These are phyloP conservation scores for Ustilago crameri DNA, from an alignment of 1,284 basidiomycete genomes.

Conservation along the genomic window DNA sequence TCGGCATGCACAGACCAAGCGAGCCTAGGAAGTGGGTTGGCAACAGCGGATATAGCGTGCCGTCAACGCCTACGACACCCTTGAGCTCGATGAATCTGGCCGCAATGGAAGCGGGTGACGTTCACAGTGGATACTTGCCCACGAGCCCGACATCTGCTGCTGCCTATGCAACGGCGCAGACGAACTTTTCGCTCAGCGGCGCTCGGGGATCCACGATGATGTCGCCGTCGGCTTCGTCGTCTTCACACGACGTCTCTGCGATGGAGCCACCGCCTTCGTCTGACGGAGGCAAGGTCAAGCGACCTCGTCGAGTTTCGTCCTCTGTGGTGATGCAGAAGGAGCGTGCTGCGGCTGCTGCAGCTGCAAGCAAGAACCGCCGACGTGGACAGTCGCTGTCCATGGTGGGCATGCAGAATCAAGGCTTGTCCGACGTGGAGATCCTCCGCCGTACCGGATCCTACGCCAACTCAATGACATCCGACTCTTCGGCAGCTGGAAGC, in stretches of 20 bases:
- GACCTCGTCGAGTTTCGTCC: constrained; percentile 60
- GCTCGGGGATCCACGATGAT: constrained; percentile 25
- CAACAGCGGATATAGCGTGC: constrained; percentile 41
- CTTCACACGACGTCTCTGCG: constrained; percentile 31
- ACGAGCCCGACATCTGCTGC: constrained; percentile 42
- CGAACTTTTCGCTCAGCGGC: constrained; percentile 41
- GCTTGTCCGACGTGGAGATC: constrained; percentile 35
- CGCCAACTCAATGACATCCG: constrained; percentile 45
- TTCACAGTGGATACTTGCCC: constrained; percentile 14
- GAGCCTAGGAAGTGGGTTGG: constrained; percentile 54
- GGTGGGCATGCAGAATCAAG: constrained; percentile 54
- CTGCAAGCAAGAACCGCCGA: constrained; percentile 50
- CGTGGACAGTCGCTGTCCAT: constrained; percentile 59
- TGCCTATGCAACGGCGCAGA: constrained; percentile 61
- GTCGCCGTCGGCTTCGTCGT: constrained; percentile 35
- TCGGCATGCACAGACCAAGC: constrained; percentile 59
- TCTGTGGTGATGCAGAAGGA: constrained; percentile 57
- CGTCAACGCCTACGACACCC: constrained; percentile 60
- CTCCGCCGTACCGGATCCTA: constrained; percentile 48
- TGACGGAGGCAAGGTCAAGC: constrained; percentile 64
- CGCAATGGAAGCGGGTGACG: constrained; percentile 25
- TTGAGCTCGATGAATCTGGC: constrained; percentile 56
- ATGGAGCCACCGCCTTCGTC: constrained; percentile 55
- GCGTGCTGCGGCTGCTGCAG: constrained; percentile 33
- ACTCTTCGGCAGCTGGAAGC: constrained; percentile 51